A percentile compares a stretch with the other conserved stretches of the same genome.
These are phyloP conservation scores for Bretziella fagacearum DNA, from an alignment of 2,329 filamentous ascomycete species.

Conservation along the genomic window DNA sequence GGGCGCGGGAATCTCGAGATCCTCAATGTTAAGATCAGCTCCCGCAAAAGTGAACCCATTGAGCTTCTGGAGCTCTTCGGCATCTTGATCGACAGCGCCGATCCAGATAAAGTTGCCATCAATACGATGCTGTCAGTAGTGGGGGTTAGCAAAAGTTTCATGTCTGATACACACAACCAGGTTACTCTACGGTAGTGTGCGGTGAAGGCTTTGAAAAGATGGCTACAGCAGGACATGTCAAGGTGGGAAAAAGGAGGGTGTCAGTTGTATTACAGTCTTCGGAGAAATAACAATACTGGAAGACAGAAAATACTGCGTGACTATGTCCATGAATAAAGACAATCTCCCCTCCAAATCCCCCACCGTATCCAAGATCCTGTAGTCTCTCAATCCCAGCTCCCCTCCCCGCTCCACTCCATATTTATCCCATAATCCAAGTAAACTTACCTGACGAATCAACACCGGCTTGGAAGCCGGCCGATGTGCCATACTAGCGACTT, in stretches of 20 bases:
- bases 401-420: neutral
- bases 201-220: too few species aligned
- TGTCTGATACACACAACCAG: neutral
- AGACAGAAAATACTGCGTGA: constrained; percentile 14
- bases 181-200: neutral
- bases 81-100: constrained; percentile 46
- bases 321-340: constrained; percentile 20
- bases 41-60: constrained; percentile 55
- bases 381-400: neutral
- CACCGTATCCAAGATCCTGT: neutral
- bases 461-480: constrained; percentile 31
- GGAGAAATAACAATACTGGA: constrained; percentile 1
- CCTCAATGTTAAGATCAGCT: constrained; percentile 29
- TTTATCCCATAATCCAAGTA: neutral
- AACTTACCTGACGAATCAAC: constrained; percentile 64
- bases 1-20: constrained; percentile 2
- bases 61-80: constrained; percentile 46
- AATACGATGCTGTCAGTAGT: constrained; percentile 44
- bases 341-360: constrained; percentile 15
- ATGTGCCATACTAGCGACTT: constrained; percentile 39
- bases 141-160: constrained; percentile 49
- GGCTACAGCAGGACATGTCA: constrained; percentile 1
- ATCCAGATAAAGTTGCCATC: constrained; percentile 55
- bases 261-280: constrained; percentile 13
- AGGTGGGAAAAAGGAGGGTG: neutral